phyloP scores from a whole-genome alignment of 1,284 basidiomycete species.

The Marasmius tenuissimus region DNA sequence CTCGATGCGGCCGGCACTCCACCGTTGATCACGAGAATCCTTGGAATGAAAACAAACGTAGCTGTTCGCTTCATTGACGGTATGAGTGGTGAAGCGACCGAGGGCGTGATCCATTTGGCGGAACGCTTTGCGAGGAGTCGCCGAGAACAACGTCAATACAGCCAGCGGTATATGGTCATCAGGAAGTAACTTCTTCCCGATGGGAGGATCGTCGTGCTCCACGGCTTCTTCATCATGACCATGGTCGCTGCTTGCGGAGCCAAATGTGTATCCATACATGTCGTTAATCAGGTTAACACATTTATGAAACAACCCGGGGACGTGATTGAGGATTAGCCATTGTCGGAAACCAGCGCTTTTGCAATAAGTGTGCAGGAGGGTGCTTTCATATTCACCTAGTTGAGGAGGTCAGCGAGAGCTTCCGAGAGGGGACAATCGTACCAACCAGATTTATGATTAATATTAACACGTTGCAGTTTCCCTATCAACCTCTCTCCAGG shows the following conservation, averaged over 20 bases:
- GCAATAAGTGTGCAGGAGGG: neutral
- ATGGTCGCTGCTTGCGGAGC: too few relatives aligned
- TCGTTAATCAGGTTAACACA: neutral
- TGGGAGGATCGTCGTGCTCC: too few relatives aligned
- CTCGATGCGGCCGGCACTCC: neutral
- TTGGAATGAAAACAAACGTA: neutral
- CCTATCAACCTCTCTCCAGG: slow-evolving; percentile 5
- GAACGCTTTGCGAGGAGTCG: neutral
- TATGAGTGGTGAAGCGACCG: neutral
- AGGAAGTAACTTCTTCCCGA: too few relatives aligned
- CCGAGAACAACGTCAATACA: neutral
- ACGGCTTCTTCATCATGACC: too few relatives aligned
- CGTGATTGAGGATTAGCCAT: neutral
- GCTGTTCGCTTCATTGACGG: neutral
- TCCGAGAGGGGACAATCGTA: neutral
- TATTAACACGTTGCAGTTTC: slow-evolving; percentile 3
- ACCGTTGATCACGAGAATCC: neutral
- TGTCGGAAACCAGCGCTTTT: neutral
- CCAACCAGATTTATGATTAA: slow-evolving; percentile 5
- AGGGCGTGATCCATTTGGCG: neutral
- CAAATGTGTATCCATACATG: neutral
- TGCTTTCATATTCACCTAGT: neutral
- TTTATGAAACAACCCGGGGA: neutral
- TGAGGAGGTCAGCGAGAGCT: neutral
- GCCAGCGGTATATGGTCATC: too few relatives aligned